Evolutionary conservation across 1,139 yeast genomes (phyloP), one percentile per base, ranked within the genome.

Genomic region (Torulaspora globosa): DNA sequence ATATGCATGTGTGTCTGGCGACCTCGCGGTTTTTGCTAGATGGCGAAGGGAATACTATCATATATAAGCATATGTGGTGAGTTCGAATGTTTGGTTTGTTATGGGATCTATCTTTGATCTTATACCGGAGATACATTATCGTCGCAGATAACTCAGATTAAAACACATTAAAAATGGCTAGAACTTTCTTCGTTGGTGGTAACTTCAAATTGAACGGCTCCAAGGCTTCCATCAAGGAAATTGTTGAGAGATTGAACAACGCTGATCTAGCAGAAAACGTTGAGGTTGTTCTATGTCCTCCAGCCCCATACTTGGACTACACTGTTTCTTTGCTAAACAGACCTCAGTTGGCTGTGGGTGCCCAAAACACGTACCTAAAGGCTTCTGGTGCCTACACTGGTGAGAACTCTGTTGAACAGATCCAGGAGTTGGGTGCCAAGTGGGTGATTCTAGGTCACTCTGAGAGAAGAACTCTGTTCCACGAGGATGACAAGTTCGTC

Each of bases 151-250:
- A 39, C 35, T 28, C 26, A 26, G 26, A 27, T 5, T 27, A 33
- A 14, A 29, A 39, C 7, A 32, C 12, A 26, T 35, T 11, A 19
- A 60, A 55, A 62, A 65, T 65, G 96, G 81, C 95, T 70, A 89
- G 98, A 78, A 84, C 82, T 74, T 90, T 90, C 78, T 89, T 92
- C 70, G 90, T 85, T 65, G 98, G 97, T 63, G 98, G 97, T 67
- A 92, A 92, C 89, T 90, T 92, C 80, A 92, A 92, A 75, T 84
- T 94, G 89, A 94, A 92, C 80, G 98, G 99, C 69, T 76, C 96
- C 68, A 83, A 82, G 73, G 80, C 79, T 64, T 84, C 95, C 65
- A 84, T 92, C 70, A 79, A 82, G 71, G 71, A 79, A 61, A 90
- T 92, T 68, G 83, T 90, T 55, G 92, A 82, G 56, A 76, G 81